Evolutionary conservation across 257 asterid genomes (phyloP).

Genomic region (Nicotiana sylvestris): DNA sequence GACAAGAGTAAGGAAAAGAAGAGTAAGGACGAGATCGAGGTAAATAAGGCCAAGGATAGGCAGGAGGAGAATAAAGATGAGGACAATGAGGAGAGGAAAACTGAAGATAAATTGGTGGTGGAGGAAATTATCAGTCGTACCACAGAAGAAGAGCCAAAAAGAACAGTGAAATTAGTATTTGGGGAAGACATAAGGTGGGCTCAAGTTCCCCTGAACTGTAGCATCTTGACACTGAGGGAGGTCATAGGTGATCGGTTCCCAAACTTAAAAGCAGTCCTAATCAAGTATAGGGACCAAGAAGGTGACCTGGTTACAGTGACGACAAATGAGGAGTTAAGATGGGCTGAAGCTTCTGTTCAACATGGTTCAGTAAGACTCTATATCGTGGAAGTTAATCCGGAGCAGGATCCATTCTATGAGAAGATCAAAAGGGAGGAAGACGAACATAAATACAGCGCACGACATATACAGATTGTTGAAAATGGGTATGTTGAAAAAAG

Average conservation of each 20-base stretch:
- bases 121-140: constrained; percentile 43
- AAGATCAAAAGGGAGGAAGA: constrained; percentile 27
- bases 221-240: constrained; percentile 52
- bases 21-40: constrained; percentile 2
- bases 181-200: constrained; percentile 94
- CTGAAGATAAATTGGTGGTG: constrained; percentile 50
- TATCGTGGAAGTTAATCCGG: constrained; percentile 59
- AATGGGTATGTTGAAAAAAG: constrained; percentile 35
- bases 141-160: constrained; percentile 36
- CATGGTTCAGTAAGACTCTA: constrained; percentile 61
- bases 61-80: constrained; percentile 16
- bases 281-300: constrained; percentile 83
- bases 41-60: not conserved
- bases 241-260: constrained; percentile 56
- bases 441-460: constrained; percentile 11
- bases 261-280: constrained; percentile 43
- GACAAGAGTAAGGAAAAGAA: not conserved
- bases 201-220: constrained; percentile 57
- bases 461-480: constrained; percentile 15
- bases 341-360: constrained; percentile 70
- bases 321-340: constrained; percentile 64
- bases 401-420: constrained; percentile 57
- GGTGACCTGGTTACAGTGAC: constrained; percentile 87
- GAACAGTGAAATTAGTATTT: constrained; percentile 59
- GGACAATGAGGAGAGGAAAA: constrained; percentile 11